Evolutionary conservation across 2,329 filamentous ascomycete species (phyloP).

Genomic region (Hypoxylon sp.): DNA sequence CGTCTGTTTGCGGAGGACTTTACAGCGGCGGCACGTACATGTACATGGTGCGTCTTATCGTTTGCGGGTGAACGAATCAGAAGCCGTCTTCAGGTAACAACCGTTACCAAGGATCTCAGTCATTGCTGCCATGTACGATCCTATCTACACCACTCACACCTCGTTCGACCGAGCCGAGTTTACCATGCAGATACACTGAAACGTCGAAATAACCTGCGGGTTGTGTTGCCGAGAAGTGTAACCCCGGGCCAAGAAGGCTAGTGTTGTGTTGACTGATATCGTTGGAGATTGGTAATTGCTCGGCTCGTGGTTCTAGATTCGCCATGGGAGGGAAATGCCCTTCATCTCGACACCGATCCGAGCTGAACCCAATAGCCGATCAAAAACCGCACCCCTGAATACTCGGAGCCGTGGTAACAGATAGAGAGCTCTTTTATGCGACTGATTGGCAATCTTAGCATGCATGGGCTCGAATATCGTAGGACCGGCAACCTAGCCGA

Average conservation of each 20-base stretch:
- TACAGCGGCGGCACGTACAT: conserved; percentile 44
- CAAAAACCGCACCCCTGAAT: conserved; percentile 10
- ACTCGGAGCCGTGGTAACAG: conserved; percentile 29
- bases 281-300: conserved; percentile 15
- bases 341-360: conserved; percentile 28
- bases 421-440: conserved; percentile 34
- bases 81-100: conserved; percentile 35
- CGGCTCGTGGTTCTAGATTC: conserved; percentile 26
- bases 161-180: conserved; percentile 11
- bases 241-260: conserved; percentile 19
- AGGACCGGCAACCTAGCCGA: conserved; percentile 27
- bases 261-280: conserved; percentile 10
- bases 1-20: conserved; percentile 35
- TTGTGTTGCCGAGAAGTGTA: conserved; percentile 1
- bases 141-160: conserved; percentile 35
- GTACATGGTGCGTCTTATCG: conserved; percentile 36
- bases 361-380: conserved; percentile 22
- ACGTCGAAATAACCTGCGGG: conserved; percentile 12
- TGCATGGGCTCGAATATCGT: conserved; percentile 33
- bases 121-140: conserved; percentile 41
- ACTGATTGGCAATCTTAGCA: conserved; percentile 29
- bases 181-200: conserved; percentile 25
- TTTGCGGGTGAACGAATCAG: conserved; percentile 33
- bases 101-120: conserved; percentile 44
- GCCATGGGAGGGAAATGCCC: conserved; percentile 7